Conservation (phyloP, 805 yeast species). For the Saccharomycopsis oosterbeekiorum region DNA sequence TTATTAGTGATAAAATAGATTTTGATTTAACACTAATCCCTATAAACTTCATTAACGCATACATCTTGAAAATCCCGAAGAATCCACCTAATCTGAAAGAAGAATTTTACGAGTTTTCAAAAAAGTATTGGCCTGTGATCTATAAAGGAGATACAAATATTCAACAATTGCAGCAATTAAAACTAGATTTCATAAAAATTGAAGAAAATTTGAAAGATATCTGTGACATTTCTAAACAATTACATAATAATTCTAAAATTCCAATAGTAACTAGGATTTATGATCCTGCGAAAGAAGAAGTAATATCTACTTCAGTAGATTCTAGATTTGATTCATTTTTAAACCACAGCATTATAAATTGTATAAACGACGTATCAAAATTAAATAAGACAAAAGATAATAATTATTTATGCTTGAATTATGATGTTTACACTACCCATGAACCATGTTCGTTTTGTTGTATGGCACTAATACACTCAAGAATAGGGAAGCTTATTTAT, state of each 20-base stretch:
- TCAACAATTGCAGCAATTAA: constrained; percentile 51
- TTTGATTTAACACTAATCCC: constrained; percentile 23
- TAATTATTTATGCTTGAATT: constrained; percentile 61
- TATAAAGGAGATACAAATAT: constrained; percentile 91
- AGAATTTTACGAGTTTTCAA: constrained; percentile 56
- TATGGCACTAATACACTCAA: constrained; percentile 91
- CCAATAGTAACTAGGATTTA: constrained; percentile 58
- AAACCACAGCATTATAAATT: constrained; percentile 67
- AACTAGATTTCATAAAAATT: constrained; percentile 39
- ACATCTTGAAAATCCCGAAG: constrained; percentile 38
- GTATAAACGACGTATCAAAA: constrained; percentile 30
- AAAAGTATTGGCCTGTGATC: constrained; percentile 70
- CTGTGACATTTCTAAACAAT: constrained; percentile 22
- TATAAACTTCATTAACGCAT: constrained; percentile 17
- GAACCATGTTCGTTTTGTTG: constrained; percentile 97
- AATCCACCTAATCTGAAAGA: constrained; percentile 45
- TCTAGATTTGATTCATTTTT: constrained; percentile 41
- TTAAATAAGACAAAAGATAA: constrained; percentile 4
- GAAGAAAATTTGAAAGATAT: constrained; percentile 25
- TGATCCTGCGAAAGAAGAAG: constrained; percentile 37
- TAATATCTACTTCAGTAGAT: constrained; percentile 33
- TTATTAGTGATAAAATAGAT: constrained; percentile 27
- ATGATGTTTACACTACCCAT: constrained; percentile 78
- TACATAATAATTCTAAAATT: constrained; percentile 12
- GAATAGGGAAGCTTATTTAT: constrained; percentile 63